Base-by-base conservation (phyloP, 495 filamentous ascomycete genomes). In the Aspergillus cavernicola region DNA sequence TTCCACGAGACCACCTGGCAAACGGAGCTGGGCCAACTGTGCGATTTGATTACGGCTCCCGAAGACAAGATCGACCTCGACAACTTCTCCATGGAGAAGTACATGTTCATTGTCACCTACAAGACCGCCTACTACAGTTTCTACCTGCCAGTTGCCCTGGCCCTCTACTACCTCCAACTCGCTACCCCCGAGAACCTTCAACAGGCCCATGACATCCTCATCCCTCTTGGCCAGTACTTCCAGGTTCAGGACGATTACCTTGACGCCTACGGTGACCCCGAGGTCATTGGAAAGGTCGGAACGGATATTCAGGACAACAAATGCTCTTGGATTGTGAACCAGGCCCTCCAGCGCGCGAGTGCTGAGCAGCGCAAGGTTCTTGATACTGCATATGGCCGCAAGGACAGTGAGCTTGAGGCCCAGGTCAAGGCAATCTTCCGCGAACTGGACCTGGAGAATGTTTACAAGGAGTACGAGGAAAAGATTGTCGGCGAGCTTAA, bases 221-320 rank as follows among this genome's bases (percentile, higher is more conserved):
- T 98, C 64, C 92, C 93, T n/a, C 85, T 97, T 65, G 93, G 93
- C 59, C 90, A 97, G 73, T 98, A 97, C 78, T 98, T 98, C 82
- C 93, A 98, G 72, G 81, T 95, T 57, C 93, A 98, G 72, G 93
- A 98, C 66, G 93, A 98, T 79, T 98, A 92, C 77, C 88, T 98
- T 33, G 93, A 98, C 77, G 92, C 90, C 71, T 98, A 90, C 59
- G 93, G 93, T 56, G 85, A 91, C 61, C 91, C 93, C 22, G 83
- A 87, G 28, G 80, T 95, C 89, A 93, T 98, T 63, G 93, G 93
- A 64, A 98, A 98, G 83, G 95, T 98, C 58, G 93, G 93, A 47
- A 98, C 95, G 55, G 93, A 98, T 65, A 98, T 98, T 66, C 82
- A 89, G 76, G 93, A 98, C 71, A 98, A 98, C 82, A 98, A 98